Conservation (phyloP, 1,284 basidiomycete genomes). For the Cryptococcus jaspeensis region DNA sequence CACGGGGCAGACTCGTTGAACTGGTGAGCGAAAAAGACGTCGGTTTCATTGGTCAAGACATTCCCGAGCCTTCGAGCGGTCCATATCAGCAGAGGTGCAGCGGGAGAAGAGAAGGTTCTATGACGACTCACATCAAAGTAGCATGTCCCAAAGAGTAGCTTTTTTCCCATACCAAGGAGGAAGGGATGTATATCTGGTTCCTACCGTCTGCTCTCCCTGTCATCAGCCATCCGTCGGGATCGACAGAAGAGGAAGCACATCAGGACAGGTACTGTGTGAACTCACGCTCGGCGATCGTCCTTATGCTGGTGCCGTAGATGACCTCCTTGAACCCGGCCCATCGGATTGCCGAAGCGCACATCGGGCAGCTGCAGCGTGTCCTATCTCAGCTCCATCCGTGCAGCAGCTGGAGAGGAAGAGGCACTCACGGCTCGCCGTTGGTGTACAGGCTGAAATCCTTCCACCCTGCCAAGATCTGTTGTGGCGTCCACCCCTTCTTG, state of each 20-base stretch:
- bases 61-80: constrained; percentile 22
- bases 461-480: constrained; percentile 27
- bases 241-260: neutral
- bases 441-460: constrained; percentile 32
- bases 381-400: neutral
- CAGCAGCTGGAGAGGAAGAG: neutral
- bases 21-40: constrained; percentile 29
- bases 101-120: no score
- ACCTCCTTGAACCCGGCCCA: constrained; percentile 39
- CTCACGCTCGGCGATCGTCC: constrained; percentile 30
- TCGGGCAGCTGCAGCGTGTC: constrained; percentile 20
- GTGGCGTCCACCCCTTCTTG: constrained; percentile 13
- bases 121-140: constrained; percentile 20
- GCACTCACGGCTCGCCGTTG: constrained; percentile 32
- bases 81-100: neutral
- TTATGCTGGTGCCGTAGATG: constrained; percentile 28
- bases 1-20: constrained; percentile 30
- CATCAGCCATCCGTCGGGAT: neutral
- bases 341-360: constrained; percentile 31
- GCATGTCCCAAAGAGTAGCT: constrained; percentile 29
- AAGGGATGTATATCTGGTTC: constrained; percentile 32
- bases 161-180: constrained; percentile 28
- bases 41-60: constrained; percentile 32
- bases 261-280: neutral
- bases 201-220: constrained; percentile 16